Percentiles rank a stretch among this genome's conserved stretches.
Evolutionary conservation across 805 yeast species (phyloP).

Genomic region (Monosporozyma unispora): DNA sequence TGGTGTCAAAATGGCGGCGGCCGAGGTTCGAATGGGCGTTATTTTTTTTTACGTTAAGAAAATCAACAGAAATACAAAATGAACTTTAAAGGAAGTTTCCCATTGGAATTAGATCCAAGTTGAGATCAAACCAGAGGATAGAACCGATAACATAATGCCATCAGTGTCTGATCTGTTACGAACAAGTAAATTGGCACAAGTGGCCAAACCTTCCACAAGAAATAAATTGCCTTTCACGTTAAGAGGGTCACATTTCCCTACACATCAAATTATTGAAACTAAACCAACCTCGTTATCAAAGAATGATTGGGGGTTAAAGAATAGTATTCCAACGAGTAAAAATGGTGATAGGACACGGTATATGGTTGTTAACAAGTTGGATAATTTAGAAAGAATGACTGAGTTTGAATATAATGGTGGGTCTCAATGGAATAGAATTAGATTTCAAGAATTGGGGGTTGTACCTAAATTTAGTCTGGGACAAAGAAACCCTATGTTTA

Average conservation of each 20-base stretch:
- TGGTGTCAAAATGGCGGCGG: not conserved
- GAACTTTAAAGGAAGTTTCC: not conserved
- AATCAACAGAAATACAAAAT: not conserved
- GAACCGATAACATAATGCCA: no score
- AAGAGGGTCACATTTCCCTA: constrained; percentile 35
- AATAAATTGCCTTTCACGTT: constrained; percentile 2
- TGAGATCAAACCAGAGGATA: no score
- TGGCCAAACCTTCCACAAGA: constrained; percentile 14
- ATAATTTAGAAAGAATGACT: constrained; percentile 57
- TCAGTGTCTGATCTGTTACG: constrained; percentile 5
- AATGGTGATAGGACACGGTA: constrained; percentile 37
- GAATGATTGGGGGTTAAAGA: constrained; percentile 71
- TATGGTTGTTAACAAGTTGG: constrained; percentile 56
- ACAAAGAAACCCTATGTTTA: constrained; percentile 31
- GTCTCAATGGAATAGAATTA: constrained; percentile 47
- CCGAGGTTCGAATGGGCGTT: not conserved
- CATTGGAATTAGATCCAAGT: not conserved
- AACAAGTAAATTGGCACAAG: constrained; percentile 29
- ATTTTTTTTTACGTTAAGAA: not conserved
- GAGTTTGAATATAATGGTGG: constrained; percentile 58
- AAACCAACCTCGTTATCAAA: constrained; percentile 52
- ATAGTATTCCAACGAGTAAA: constrained; percentile 48
- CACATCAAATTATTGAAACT: constrained; percentile 66
- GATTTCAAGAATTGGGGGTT: constrained; percentile 62
- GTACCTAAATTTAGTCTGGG: constrained; percentile 23